Conservation (phyloP, 108 stramenopile species). For the Licmophora abbreviata region DNA sequence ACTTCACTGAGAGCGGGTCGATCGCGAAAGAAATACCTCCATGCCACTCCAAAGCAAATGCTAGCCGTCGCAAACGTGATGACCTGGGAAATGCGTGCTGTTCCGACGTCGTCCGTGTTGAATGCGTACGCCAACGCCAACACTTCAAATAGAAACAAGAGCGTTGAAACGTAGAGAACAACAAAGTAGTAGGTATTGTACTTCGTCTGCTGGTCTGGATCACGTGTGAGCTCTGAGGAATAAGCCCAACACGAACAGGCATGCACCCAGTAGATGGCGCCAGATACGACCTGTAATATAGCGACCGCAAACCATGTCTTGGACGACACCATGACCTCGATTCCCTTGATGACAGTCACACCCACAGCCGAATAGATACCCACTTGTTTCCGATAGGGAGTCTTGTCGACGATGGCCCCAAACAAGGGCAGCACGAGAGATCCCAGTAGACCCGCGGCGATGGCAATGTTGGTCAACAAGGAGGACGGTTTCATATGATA, state of each 20-base stretch:
- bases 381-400: conserved; percentile 36
- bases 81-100: conserved; percentile 31
- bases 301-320: conserved; percentile 48
- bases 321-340: conserved; percentile 42
- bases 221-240: conserved; percentile 49
- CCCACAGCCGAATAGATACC: conserved; percentile 33
- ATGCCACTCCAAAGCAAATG: conserved; percentile 28
- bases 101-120: conserved; percentile 15
- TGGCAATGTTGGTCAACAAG: conserved; percentile 46
- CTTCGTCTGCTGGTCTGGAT: conserved; percentile 29
- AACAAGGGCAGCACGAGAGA: conserved; percentile 51
- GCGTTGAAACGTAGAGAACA: conserved; percentile 23
- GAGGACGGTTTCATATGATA: conserved; percentile 57
- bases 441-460: conserved; percentile 39
- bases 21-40: conserved; percentile 27
- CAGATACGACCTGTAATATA: conserved; percentile 38
- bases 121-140: conserved; percentile 16
- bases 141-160: conserved; percentile 17
- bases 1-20: conserved; percentile 31
- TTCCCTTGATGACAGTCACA: conserved; percentile 22
- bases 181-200: conserved; percentile 32
- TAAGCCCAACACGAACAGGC: conserved; percentile 46
- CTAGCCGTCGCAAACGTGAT: conserved; percentile 22
- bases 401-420: conserved; percentile 69
- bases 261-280: conserved; percentile 45